Evolutionary conservation across 257 asterid genomes (phyloP).

Genomic region (Asclepias syriaca): DNA sequence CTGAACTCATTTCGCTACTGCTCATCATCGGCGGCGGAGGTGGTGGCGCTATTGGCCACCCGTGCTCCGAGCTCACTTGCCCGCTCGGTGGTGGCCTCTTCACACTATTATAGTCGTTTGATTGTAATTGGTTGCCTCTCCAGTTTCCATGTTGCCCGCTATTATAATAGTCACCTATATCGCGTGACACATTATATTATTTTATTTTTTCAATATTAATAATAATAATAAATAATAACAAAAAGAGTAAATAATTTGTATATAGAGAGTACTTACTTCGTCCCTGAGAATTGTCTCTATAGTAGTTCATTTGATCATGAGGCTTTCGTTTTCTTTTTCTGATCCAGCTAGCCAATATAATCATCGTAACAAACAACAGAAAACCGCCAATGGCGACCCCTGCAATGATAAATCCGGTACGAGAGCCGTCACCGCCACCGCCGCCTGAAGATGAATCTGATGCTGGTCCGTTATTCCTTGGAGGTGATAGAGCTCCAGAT

Average conservation of each 20-base stretch:
- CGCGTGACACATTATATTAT: no score
- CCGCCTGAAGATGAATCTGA: conserved; percentile 2
- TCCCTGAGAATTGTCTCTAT: conserved; percentile 42
- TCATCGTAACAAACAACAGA: conserved; percentile 39
- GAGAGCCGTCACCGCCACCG: no score
- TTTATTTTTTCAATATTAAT: no score
- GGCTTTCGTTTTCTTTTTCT: conserved; percentile 47
- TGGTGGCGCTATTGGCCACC: conserved; percentile 65
- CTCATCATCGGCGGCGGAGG: conserved; percentile 72
- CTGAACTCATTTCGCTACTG: conserved; percentile 60
- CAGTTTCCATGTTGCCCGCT: conserved; percentile 31
- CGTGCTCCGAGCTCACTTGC: conserved; percentile 55
- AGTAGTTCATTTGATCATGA: conserved; percentile 47
- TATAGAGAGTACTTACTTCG: conserved; percentile 32
- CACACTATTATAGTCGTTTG: conserved; percentile 31
- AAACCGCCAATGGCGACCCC: conserved; percentile 65
- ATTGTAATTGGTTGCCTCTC: conserved; percentile 29
- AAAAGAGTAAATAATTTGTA: no score
- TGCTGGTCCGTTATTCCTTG: conserved; percentile 15
- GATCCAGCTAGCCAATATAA: conserved; percentile 32
- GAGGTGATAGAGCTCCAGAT: conserved; percentile 15
- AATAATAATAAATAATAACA: no score
- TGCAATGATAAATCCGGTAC: conserved; percentile 25
- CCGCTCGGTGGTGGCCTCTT: conserved; percentile 55
- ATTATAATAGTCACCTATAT: conserved; percentile 41